phyloP scores from a whole-genome alignment of 164 flowering plant genomes.

The Vitis amurensis region DNA sequence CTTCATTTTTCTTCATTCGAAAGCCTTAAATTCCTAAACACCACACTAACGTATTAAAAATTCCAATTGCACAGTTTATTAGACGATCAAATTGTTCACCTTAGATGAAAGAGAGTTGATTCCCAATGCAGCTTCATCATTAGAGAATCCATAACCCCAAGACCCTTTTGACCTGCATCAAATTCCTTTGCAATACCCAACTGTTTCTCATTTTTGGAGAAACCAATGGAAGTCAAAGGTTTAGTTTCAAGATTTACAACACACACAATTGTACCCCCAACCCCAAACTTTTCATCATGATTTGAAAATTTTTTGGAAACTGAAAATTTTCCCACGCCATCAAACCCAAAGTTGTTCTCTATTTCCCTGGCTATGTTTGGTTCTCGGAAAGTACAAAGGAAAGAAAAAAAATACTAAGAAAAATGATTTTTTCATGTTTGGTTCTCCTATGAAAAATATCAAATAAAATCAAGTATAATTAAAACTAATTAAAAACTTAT shows the following conservation, averaged over 20 bases:
- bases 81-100: constrained; percentile 58
- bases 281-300: constrained; percentile 53
- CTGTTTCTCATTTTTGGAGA: constrained; percentile 63
- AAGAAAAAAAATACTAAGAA: no score
- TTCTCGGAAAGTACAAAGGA: no score
- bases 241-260: constrained; percentile 49
- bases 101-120: constrained; percentile 63
- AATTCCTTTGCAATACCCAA: constrained; percentile 51
- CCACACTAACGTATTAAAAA: constrained; percentile 46
- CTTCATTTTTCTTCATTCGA: no score
- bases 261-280: constrained; percentile 65
- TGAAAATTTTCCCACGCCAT: constrained; percentile 64
- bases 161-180: constrained; percentile 45
- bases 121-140: constrained; percentile 32
- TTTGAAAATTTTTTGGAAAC: constrained; percentile 40
- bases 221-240: constrained; percentile 48
- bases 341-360: constrained; percentile 49
- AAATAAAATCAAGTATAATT: no score
- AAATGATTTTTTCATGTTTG: no score
- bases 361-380: no score
- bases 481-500: no score
- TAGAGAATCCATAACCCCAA: constrained; percentile 36
- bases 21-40: no score
- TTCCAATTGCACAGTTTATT: constrained; percentile 58
- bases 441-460: no score